Percentiles rank a stretch among this genome's conserved stretches.
Evolutionary conservation across 2,329 filamentous ascomycete genomes (phyloP).

Genomic region (Epichloe sibirici): DNA sequence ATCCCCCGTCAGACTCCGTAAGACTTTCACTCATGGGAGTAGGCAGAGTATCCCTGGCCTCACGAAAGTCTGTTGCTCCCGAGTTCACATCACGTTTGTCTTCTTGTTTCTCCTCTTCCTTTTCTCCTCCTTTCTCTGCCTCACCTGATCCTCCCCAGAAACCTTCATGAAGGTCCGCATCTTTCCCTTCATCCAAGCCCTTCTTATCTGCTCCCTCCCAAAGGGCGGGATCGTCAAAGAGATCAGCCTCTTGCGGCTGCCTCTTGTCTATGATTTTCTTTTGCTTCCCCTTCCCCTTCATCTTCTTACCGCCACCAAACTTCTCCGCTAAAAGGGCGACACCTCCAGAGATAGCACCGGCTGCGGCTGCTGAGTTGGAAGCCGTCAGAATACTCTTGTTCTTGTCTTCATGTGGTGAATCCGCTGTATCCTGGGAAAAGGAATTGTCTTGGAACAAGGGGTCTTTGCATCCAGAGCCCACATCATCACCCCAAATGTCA

Average conservation of each 20-base stretch:
- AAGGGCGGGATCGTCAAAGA: constrained; percentile 31
- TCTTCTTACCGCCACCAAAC: constrained; percentile 18
- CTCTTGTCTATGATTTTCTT: constrained; percentile 29
- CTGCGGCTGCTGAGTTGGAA: constrained; percentile 14
- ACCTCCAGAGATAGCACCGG: constrained; percentile 13
- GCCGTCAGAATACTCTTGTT: constrained; percentile 6
- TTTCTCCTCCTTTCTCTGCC: constrained; percentile 2
- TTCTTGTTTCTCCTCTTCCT: constrained; percentile 5
- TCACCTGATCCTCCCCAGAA: constrained; percentile 19
- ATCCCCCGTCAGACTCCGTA: constrained; percentile 11
- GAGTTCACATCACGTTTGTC: background rate
- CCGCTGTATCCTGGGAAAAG: background rate
- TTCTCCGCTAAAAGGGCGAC: constrained; percentile 24
- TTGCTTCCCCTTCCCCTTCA: constrained; percentile 13
- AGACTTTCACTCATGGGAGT: constrained; percentile 10
- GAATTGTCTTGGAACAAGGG: background rate
- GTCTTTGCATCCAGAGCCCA: background rate
- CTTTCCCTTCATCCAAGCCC: constrained; percentile 14
- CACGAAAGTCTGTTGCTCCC: background rate
- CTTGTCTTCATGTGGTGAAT: background rate
- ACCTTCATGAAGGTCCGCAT: constrained; percentile 9
- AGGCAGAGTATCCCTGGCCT: constrained; percentile 7
- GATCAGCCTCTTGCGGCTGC: constrained; percentile 26
- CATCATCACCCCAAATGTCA: background rate
- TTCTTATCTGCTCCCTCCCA: constrained; percentile 33